These are phyloP conservation scores for Bacidia gigantensis DNA, from an alignment of 495 filamentous ascomycete species.

Conservation along the genomic window DNA sequence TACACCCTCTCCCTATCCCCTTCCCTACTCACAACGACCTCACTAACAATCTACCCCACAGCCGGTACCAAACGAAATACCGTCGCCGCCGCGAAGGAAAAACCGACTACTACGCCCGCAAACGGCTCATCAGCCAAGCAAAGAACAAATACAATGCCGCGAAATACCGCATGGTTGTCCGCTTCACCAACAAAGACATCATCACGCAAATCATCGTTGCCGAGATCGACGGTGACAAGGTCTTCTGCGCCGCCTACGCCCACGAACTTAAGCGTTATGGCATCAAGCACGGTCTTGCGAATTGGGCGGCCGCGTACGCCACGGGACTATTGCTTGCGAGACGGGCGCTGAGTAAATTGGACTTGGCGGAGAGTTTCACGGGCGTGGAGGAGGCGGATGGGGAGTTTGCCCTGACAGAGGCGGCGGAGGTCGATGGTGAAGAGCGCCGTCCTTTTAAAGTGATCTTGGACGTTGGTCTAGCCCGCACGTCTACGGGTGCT, in stretches of 20 bases:
- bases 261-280: conserved; percentile 97
- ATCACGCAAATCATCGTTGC: conserved; percentile 93
- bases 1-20: no score
- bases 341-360: conserved; percentile 91
- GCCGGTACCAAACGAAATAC: conserved; percentile 99
- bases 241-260: conserved; percentile 82
- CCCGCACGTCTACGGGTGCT: conserved; percentile 92
- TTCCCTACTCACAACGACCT: not conserved
- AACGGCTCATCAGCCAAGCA: conserved; percentile 97
- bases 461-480: conserved; percentile 93
- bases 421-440: conserved; percentile 70
- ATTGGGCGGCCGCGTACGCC: conserved; percentile 97
- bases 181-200: conserved; percentile 99
- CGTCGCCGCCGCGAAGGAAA: conserved; percentile 90
- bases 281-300: conserved; percentile 95
- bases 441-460: conserved; percentile 94
- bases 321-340: conserved; percentile 94
- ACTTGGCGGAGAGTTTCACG: conserved; percentile 74
- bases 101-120: conserved; percentile 99
- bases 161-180: conserved; percentile 99
- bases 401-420: conserved; percentile 88
- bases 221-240: conserved; percentile 95
- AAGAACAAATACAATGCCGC: conserved; percentile 99
- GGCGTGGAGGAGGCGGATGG: conserved; percentile 93
- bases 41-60: conserved; percentile 25